Percentiles rank a stretch among this genome's conserved stretches.
phyloP scores from a whole-genome alignment of 1,284 basidiomycete species.

The Malassezia psittaci region DNA sequence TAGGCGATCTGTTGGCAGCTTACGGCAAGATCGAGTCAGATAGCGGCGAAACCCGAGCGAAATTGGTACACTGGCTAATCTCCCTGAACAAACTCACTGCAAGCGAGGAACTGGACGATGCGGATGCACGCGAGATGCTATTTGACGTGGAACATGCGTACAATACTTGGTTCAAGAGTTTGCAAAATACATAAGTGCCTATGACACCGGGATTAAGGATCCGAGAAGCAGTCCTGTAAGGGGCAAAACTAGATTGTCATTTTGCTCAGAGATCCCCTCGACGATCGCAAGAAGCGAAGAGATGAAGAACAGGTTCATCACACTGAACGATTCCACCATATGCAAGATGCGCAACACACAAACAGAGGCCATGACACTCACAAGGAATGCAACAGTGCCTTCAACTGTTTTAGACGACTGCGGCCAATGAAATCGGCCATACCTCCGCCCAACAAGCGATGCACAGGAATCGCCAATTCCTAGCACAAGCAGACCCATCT shows the following conservation, averaged over 20 bases:
- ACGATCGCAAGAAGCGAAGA: slow-evolving; percentile 27
- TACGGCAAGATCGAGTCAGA: slow-evolving; percentile 57
- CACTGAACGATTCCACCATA: slow-evolving; percentile 20
- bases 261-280: slow-evolving; percentile 43
- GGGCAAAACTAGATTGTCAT: slow-evolving; percentile 45
- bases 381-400: slow-evolving; percentile 71
- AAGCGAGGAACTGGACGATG: slow-evolving; percentile 88
- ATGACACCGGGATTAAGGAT: slow-evolving; percentile 22
- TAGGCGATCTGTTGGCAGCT: slow-evolving; percentile 85
- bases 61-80: slow-evolving; percentile 91
- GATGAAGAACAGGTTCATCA: slow-evolving; percentile 21
- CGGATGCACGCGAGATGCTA: slow-evolving; percentile 85
- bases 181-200: slow-evolving; percentile 46
- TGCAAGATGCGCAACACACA: slow-evolving; percentile 63
- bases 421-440: slow-evolving; percentile 75
- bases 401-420: slow-evolving; percentile 79
- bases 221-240: slow-evolving; percentile 33
- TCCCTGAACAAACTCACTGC: slow-evolving; percentile 93
- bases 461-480: slow-evolving; percentile 91
- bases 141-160: slow-evolving; percentile 97
- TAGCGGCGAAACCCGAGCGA: slow-evolving; percentile 85
- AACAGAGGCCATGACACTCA: slow-evolving; percentile 62
- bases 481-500: slow-evolving; percentile 79
- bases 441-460: slow-evolving; percentile 75
- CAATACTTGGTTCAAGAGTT: slow-evolving; percentile 82